Evolutionary conservation across 2,329 filamentous ascomycete species (phyloP).

Genomic region (Geoglossum cookeanum): DNA sequence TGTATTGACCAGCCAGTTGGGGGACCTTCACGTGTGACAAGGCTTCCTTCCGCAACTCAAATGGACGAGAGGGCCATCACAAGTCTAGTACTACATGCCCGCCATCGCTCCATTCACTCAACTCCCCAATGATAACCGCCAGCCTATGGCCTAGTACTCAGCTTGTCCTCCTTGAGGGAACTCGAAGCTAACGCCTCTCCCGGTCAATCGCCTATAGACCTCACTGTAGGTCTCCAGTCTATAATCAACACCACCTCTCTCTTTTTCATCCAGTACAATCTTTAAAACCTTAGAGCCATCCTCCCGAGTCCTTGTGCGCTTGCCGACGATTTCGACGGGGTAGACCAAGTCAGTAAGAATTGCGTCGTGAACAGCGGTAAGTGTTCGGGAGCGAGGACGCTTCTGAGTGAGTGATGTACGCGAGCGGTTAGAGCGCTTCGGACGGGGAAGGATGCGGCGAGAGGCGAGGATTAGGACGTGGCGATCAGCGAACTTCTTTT

Average conservation of each 20-base stretch:
- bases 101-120: slow-evolving; percentile 9
- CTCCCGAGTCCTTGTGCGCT: slow-evolving; percentile 96
- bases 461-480: slow-evolving; percentile 98
- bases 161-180: slow-evolving; percentile 69
- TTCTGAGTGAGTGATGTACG: slow-evolving; percentile 97
- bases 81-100: slow-evolving; percentile 16
- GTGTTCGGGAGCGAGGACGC: slow-evolving; percentile 91
- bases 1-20: neutral
- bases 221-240: slow-evolving; percentile 98
- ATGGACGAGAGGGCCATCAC: neutral
- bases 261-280: slow-evolving; percentile 99
- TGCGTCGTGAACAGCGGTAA: slow-evolving; percentile 96
- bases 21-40: neutral
- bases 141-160: slow-evolving; percentile 67
- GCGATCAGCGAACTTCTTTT: slow-evolving; percentile 99
- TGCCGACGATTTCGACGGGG: slow-evolving; percentile 99
- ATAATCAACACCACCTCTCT: slow-evolving; percentile 98
- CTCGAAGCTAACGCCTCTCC: slow-evolving; percentile 93
- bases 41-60: neutral
- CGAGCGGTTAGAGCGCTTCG: slow-evolving; percentile 93
- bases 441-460: slow-evolving; percentile 94
- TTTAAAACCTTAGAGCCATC: slow-evolving; percentile 97
- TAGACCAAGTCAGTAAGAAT: slow-evolving; percentile 97
- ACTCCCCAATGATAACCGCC: slow-evolving; percentile 6
- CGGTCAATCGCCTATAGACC: slow-evolving; percentile 96